Percentiles rank a stretch among this genome's conserved stretches.
phyloP scores from a whole-genome alignment of 768 basidiomycete genomes.

The Daedaleopsis nitida region DNA sequence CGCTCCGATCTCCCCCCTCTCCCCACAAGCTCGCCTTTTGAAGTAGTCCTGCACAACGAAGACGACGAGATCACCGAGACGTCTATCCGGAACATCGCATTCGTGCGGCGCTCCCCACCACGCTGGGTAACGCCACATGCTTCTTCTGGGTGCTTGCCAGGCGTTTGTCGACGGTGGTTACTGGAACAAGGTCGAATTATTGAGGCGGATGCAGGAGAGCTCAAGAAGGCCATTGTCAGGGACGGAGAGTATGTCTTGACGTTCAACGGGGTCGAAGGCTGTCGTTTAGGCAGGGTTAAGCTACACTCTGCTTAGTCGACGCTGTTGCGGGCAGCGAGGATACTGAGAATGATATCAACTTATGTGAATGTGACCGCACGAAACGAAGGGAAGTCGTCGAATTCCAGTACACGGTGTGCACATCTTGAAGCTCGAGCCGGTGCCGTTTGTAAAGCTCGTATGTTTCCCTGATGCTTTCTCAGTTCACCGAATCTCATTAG shows the following conservation, averaged over 20 bases:
- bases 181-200: conserved; percentile 57
- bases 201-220: conserved; percentile 47
- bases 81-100: conserved; percentile 71
- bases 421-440: too few species aligned
- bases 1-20: conserved; percentile 49
- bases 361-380: too few species aligned
- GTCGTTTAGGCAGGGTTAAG: conserved; percentile 49
- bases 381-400: too few species aligned
- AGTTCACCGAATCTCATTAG: too few species aligned
- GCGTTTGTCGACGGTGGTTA: conserved; percentile 70
- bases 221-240: conserved; percentile 46
- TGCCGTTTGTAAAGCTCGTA: too few species aligned
- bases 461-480: too few species aligned
- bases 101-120: conserved; percentile 45
- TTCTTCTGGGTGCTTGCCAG: conserved; percentile 68
- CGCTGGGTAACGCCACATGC: conserved; percentile 69
- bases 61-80: conserved; percentile 58
- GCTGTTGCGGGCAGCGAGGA: background rate
- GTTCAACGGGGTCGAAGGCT: conserved; percentile 75
- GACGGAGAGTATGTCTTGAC: conserved; percentile 67
- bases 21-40: conserved; percentile 33
- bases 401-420: too few species aligned
- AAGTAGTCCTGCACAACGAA: conserved; percentile 67
- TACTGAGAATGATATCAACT: too few species aligned
- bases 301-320: background rate